Conservation (phyloP, 2,329 filamentous ascomycete species). For the Ambrosiella xylebori region DNA sequence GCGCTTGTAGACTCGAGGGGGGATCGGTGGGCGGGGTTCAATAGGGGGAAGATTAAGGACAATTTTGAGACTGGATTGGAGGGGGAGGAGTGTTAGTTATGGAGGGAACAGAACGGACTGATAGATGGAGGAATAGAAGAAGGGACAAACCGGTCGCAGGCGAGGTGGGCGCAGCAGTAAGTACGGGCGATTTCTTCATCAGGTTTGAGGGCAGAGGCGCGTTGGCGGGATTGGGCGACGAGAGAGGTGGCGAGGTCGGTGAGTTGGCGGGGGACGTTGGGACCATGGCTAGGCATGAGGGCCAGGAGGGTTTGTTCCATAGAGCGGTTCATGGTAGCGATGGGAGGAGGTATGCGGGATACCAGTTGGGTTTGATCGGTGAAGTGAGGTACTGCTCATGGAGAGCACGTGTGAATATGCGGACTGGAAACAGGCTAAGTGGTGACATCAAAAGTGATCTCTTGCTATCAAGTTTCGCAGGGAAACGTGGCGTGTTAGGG, state of each 20-base stretch:
- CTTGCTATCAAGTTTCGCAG: not conserved
- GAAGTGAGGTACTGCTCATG: not conserved
- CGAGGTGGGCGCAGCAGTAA: slow-evolving; percentile 75
- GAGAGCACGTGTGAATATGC: not conserved
- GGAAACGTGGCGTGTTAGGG: not conserved
- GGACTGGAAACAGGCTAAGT: not conserved
- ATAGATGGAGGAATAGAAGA: not conserved
- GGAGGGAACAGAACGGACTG: not conserved
- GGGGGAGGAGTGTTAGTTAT: not conserved
- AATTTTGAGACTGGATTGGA: slow-evolving; percentile 50
- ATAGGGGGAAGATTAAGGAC: slow-evolving; percentile 60
- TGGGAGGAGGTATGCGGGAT: slow-evolving; percentile 47
- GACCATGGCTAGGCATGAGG: slow-evolving; percentile 55
- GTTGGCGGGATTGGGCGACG: slow-evolving; percentile 62
- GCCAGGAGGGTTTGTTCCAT: slow-evolving; percentile 58
- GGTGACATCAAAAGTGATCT: not conserved
- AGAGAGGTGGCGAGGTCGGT: slow-evolving; percentile 55
- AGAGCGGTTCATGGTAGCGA: slow-evolving; percentile 47
- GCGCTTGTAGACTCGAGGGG: slow-evolving; percentile 66
- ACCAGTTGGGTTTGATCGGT: not conserved
- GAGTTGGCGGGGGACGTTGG: slow-evolving; percentile 49
- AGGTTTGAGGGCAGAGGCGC: slow-evolving; percentile 58
- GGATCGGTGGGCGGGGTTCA: slow-evolving; percentile 58
- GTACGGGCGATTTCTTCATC: slow-evolving; percentile 77
- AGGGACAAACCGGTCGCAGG: slow-evolving; percentile 57